Evolutionary conservation across 495 filamentous ascomycete genomes (phyloP), one percentile per base, ranked within the genome.

Genomic region (Penicillium fimorum): DNA sequence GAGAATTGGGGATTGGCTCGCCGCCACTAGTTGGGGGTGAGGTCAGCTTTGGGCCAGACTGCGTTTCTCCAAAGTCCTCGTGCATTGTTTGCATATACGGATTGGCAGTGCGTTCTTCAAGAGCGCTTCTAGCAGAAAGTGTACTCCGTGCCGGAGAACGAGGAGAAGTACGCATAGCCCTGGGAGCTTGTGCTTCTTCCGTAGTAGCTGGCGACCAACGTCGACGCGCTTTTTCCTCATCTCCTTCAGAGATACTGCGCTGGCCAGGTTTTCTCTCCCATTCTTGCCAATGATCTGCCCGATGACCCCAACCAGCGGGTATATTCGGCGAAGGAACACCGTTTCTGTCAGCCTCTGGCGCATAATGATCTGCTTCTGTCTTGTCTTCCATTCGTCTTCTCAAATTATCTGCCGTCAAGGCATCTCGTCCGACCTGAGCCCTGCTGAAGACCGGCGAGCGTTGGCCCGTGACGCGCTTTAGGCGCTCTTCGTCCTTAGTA

Each of bases 221-320:
- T 6, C 25, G 10, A 27, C 25, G 22, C 25, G 35, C 24, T 30
- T 57, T 44, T 7, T 70, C 69, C 53, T 59, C 49, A 57, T 66
- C 47, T 47, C 69, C 57, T 47, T 70, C 57, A 44, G 73, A 59
- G 27, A 61, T 52, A 38, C 51, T 66, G 9, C 57, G 68, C 22
- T 58, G 56, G 25, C 64, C 70, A 33, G 72, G 62, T 40, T 65
- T 75, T 20, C 71, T 75, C 53, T 84, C 58, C 85, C 85, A 88
- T 51, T 81, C 77, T n/a, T 69, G 73, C 22, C 70, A 71, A 40
- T 68, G 68, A 45, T 66, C 79, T 25, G 73, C 82, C 56, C 79
- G 83, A 49, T 75, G 70, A 12, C 83, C 85, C 86, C 86, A 89
- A 22, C 70, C 75, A 49, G 65, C 65, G 30, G 86, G 86, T 27